Percentiles rank a stretch among this genome's conserved stretches.
These are phyloP conservation scores for Herpotrichia juniperi DNA, from an alignment of 2,329 filamentous ascomycete genomes.

Conservation along the genomic window DNA sequence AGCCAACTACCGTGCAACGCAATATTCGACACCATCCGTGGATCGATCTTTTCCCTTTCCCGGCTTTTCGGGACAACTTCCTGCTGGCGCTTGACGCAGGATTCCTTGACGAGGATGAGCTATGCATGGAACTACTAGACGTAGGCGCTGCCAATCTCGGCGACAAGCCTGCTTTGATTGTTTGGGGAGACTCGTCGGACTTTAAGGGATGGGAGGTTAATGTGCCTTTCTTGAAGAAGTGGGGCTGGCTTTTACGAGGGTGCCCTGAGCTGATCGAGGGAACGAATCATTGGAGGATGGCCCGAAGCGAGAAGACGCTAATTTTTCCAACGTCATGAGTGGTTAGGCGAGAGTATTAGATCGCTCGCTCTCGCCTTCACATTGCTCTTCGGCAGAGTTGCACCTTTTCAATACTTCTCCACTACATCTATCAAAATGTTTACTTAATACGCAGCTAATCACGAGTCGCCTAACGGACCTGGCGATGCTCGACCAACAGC, in stretches of 20 bases:
- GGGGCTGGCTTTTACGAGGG: conserved; percentile 47
- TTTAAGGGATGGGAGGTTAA: conserved; percentile 56
- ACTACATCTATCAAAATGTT: no score
- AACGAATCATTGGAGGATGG: not conserved
- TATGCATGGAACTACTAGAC: conserved; percentile 24
- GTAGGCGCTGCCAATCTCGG: conserved; percentile 7
- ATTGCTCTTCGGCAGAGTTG: not conserved
- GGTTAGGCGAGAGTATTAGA: not conserved
- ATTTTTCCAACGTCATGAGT: not conserved
- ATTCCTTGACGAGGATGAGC: conserved; percentile 27
- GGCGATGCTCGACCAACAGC: conserved; percentile 49
- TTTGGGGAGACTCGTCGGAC: conserved; percentile 59
- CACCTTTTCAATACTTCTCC: not conserved
- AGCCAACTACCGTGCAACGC: not conserved
- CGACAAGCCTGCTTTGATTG: conserved; percentile 46
- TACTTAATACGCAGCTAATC: conserved; percentile 16
- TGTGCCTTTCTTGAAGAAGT: conserved; percentile 54
- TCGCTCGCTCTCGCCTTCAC: not conserved
- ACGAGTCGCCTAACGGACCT: conserved; percentile 30
- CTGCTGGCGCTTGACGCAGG: conserved; percentile 42
- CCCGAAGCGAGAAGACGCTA: not conserved
- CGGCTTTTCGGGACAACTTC: conserved; percentile 48
- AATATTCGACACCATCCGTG: conserved; percentile 49
- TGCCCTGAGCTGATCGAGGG: conserved; percentile 45
- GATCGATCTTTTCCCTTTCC: conserved; percentile 46